Evolutionary conservation across 352 stramenopile species (phyloP), one percentile per base, ranked within the genome.

Genomic region (Pythium sukuiense): DNA sequence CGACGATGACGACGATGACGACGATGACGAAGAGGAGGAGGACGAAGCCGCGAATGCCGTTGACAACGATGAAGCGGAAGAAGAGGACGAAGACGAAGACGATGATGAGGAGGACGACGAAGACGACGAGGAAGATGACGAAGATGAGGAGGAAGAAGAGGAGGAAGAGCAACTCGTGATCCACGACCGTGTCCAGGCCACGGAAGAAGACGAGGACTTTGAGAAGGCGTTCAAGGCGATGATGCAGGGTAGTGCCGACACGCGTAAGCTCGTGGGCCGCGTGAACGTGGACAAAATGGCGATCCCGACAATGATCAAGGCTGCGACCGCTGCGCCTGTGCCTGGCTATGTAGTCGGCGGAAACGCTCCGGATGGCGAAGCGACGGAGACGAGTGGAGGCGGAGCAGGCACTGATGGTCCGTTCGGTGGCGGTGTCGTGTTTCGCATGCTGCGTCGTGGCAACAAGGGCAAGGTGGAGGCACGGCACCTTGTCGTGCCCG

Each of bases 391-490:
- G 46, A 35, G 48, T 59, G 48, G 49, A 18, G 12, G 53, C 0
- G 59, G 76, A 20, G 72, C 74, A 32, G 65, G 77, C 29, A 63
- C 67, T 20, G 58, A 26, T 14, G 74, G 69, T 61, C 79, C 70
- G 6, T 67, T 69, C 13, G 60, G 69, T 16, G 63, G 74, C 45
- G 89, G 83, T 8, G 85, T 97, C 18, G 76, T 91, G 30, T 99
- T 99, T 67, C 95, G 97, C 32, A 88, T 99, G 65, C 72, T 99
- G 7, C 97, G 97, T 64, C 93, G 96, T 53, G 96, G 97, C 20
- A 98, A 98, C 77, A 99, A 98, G 77, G 97, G 97, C 65, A 98
- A 98, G 67, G 85, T 98, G 59, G 97, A 99, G 65, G 92, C 96
- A 0, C 95, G 97, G 27, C 78, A 96, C 54, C 72, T 99, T 46